Evolutionary conservation across 1,139 yeast genomes (phyloP), one percentile per base, ranked within the genome.

Genomic region (Debaryomycetaceae sp.): DNA sequence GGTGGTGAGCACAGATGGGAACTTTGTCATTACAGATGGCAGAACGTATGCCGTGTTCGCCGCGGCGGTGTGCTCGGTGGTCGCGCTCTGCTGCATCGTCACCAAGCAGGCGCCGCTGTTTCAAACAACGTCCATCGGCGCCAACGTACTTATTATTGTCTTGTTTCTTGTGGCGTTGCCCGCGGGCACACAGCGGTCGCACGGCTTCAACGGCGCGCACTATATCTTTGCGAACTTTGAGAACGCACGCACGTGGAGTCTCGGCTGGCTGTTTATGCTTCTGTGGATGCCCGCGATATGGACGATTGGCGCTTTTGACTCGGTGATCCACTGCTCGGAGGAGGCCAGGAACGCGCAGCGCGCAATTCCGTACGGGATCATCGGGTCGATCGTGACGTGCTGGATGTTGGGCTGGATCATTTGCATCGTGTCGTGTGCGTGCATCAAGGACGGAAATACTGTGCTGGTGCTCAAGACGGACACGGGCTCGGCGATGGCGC

Each of bases 121-220:
- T 32, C 87, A 80, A 49, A 59, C 77, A 1, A 44, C 69, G 15
- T 75, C 83, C 28, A 75, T 77, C 27, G 40, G 62, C 14, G 58
- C 70, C 32, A 79, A 79, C 48, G 51, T 71, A 20, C 61, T 65
- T 30, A 52, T 78, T 25, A 67, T 79, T 36, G 47, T 67, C 5
- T 47, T 80, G n/a, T 72, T 76, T n/a, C 49, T 77, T 34, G 74
- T 79, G 43, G 85, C 83, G 2, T 54, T 79, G 11, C 87, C 86
- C 13, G 68, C 63, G 28, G 76, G 76, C 7, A 62, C 64, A 4
- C 40, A 51, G 4, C 43, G 40, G n/a, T 39, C 36, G 22, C 26
- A 34, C n/a, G 51, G 50, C 3, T 64, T 64, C 45, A 67, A 65
- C 35, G 55, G 51, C 35, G 68, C 61, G 32, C 23, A 35, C 15